phyloP scores from a whole-genome alignment of 805 yeast genomes.

The Teunomyces panamensis region DNA sequence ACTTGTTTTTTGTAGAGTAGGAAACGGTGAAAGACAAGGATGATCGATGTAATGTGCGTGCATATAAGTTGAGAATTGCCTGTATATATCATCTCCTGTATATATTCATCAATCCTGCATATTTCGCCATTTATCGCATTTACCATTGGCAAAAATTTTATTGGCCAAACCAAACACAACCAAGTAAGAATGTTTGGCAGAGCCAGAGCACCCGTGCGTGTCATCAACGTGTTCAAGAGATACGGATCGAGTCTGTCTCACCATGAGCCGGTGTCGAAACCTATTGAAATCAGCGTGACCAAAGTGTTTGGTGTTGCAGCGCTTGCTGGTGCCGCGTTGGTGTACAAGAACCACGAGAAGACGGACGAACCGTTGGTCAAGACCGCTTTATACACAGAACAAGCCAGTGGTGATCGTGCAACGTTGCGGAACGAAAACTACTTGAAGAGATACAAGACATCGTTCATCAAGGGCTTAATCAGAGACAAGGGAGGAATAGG shows the following conservation, averaged over 20 bases:
- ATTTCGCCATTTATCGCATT: not conserved
- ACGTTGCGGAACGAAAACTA: slow-evolving; percentile 36
- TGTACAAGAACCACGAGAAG: slow-evolving; percentile 29
- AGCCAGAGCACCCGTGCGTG: slow-evolving; percentile 9
- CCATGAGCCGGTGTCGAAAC: slow-evolving; percentile 15
- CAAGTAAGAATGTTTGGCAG: slow-evolving; percentile 10
- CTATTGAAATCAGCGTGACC: slow-evolving; percentile 36
- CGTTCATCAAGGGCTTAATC: slow-evolving; percentile 40
- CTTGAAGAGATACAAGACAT: slow-evolving; percentile 37
- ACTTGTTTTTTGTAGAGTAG: not conserved
- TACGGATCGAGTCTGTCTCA: slow-evolving; percentile 13
- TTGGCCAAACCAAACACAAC: slow-evolving; percentile 2
- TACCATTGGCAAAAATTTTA: slow-evolving; percentile 7
- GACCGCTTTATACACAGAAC: slow-evolving; percentile 36
- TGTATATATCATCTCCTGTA: too few species aligned
- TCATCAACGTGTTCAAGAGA: slow-evolving; percentile 11
- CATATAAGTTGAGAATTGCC: not conserved
- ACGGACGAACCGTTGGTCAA: slow-evolving; percentile 36
- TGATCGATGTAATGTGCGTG: not conserved
- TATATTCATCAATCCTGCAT: too few species aligned
- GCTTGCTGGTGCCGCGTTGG: slow-evolving; percentile 34
- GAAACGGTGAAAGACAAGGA: not conserved
- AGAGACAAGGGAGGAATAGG: slow-evolving; percentile 47
- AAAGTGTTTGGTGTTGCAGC: slow-evolving; percentile 42
- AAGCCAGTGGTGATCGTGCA: slow-evolving; percentile 26